Base-by-base conservation (phyloP, 2,329 filamentous ascomycete genomes). In the Dendrostoma leiphaemia region DNA sequence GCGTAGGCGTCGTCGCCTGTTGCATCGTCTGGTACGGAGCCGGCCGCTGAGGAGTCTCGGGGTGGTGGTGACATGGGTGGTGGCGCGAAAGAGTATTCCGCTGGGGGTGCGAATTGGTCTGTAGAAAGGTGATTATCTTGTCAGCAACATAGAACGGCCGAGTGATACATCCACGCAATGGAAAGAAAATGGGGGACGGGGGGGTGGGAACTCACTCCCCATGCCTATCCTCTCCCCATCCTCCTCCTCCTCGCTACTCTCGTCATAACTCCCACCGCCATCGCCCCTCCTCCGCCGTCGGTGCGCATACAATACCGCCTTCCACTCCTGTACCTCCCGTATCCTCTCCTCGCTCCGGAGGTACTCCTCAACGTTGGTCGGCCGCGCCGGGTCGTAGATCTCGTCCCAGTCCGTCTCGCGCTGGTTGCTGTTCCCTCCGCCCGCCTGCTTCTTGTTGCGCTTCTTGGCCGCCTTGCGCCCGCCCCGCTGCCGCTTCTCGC, bases 301-400 rank as follows among this genome's bases (percentile, higher is more conserved):
- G 65, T 91, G 89, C 13, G 84, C 83, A 68, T 94, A 92, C 13
- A 96, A 76, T 34, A 89, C 74, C 37, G 86, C 83, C 67, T 92
- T 95, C 92, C 92, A 97, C 63, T 95, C 91, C 54, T 83, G 80
- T 3, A 91, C 82, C 67, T 95, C 91, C 17, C 81, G 76, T 56
- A 92, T 83, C 66, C 90, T 88, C 71, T 96, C 91, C 55, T 95
- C 90, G 64, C 90, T 94, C 57, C 85, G 79, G 56, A 89, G 81
- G 67, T 94, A 97, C 65, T 93, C 89, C 52, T 92, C 88, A 47
- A 93, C 89, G 61, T 86, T 91, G 37, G 90, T 95, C 8, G 92
- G 91, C 35, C 89, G 77, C 10, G 87, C 78, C 1, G 91, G 90
- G 64, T 96, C 92, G 68, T 96, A 97, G 23, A 94, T 82, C 67